Conservation (phyloP, 2,329 filamentous ascomycete genomes). For the Cercospora janseana region DNA sequence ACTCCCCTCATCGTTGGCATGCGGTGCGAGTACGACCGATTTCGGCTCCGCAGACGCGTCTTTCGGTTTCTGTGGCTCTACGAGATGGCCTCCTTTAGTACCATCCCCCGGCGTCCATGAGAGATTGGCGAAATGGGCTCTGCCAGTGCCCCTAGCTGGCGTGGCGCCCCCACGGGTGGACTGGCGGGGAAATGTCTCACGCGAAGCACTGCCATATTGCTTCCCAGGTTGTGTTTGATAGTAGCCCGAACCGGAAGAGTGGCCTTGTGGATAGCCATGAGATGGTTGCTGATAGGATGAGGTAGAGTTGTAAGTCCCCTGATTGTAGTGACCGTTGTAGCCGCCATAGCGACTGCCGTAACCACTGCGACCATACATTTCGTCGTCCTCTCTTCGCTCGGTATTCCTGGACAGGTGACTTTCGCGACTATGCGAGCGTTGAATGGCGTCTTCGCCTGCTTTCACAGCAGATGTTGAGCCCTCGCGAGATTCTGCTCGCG, state of each 20-base stretch:
- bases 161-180: slow-evolving; percentile 47
- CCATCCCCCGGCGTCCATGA: slow-evolving; percentile 67
- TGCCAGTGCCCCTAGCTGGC: slow-evolving; percentile 38
- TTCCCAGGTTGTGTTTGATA: slow-evolving; percentile 44
- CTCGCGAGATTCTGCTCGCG: slow-evolving; percentile 22
- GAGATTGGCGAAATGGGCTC: slow-evolving; percentile 63
- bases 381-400: slow-evolving; percentile 24
- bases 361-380: slow-evolving; percentile 36
- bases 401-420: slow-evolving; percentile 25
- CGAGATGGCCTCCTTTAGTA: slow-evolving; percentile 52
- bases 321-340: slow-evolving; percentile 59
- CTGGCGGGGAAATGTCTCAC: slow-evolving; percentile 26
- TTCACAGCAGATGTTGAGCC: slow-evolving; percentile 8
- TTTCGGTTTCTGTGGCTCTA: slow-evolving; percentile 33
- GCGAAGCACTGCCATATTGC: slow-evolving; percentile 30
- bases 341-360: slow-evolving; percentile 33
- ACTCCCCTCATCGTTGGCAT: slow-evolving; percentile 57
- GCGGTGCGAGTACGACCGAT: slow-evolving; percentile 29
- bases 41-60: slow-evolving; percentile 29
- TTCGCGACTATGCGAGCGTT: slow-evolving; percentile 26
- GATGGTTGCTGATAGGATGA: slow-evolving; percentile 57
- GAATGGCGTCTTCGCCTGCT: slow-evolving; percentile 20
- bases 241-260: slow-evolving; percentile 34
- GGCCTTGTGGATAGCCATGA: slow-evolving; percentile 56
- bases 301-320: slow-evolving; percentile 56